These are phyloP conservation scores for Ophiostoma sp. DNA, from an alignment of 2,329 filamentous ascomycete genomes.

Conservation along the genomic window DNA sequence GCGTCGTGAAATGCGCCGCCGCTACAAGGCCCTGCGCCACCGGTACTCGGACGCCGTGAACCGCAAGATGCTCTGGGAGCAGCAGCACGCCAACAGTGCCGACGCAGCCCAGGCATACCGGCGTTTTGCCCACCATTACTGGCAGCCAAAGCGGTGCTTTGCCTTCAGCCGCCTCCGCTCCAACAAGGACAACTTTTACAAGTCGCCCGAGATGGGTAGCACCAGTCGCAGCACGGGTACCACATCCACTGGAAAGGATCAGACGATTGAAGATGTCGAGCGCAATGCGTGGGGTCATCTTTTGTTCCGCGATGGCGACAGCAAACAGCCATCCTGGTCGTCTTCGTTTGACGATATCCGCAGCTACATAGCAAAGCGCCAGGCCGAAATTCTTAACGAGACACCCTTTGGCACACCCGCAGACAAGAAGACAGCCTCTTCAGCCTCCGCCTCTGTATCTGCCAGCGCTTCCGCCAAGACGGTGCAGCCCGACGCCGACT, in stretches of 20 bases:
- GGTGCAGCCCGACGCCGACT: slow-evolving; percentile 35
- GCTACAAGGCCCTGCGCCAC: slow-evolving; percentile 46
- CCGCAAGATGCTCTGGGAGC: slow-evolving; percentile 50
- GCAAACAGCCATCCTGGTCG: slow-evolving; percentile 35
- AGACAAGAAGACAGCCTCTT: background rate
- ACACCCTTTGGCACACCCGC: background rate
- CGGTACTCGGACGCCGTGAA: slow-evolving; percentile 49
- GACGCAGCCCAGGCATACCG: slow-evolving; percentile 40
- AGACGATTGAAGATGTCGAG: slow-evolving; percentile 48
- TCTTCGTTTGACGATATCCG: slow-evolving; percentile 40
- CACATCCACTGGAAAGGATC: slow-evolving; percentile 41
- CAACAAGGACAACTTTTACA: slow-evolving; percentile 37
- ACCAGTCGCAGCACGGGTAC: background rate
- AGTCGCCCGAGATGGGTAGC: slow-evolving; percentile 34
- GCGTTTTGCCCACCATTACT: slow-evolving; percentile 45
- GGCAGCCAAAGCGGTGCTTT: slow-evolving; percentile 36
- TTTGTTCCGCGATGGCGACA: slow-evolving; percentile 38
- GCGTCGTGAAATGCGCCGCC: slow-evolving; percentile 47
- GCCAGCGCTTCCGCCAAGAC: slow-evolving; percentile 4
- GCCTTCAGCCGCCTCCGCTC: slow-evolving; percentile 32
- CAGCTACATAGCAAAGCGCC: slow-evolving; percentile 36
- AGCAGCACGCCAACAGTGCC: slow-evolving; percentile 40
- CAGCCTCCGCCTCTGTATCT: background rate
- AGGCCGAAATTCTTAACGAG: slow-evolving; percentile 26
- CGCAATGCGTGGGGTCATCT: slow-evolving; percentile 48